Base-by-base conservation (phyloP, 306 rosid species). In the Corylus heterophylla region DNA sequence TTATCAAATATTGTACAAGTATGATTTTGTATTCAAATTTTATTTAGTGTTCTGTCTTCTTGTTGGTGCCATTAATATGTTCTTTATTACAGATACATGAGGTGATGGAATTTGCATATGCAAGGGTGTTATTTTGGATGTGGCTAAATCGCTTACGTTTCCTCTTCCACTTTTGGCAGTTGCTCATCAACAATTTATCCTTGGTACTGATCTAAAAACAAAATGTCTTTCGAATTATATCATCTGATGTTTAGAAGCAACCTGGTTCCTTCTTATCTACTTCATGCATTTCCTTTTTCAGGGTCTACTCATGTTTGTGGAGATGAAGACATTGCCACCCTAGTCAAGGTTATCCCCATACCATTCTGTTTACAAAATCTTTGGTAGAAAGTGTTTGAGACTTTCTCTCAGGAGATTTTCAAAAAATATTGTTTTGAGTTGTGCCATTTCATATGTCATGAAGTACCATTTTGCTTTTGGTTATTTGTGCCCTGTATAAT, bases 111-210 rank as follows among this genome's bases (percentile, higher is more conserved):
- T 78, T 74, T 84, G 78, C 75, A 72, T 82, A 29, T 82, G 89
- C 73, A 64, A 94, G 98, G 92, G 88, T 77, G 62, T 76, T 81
- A 78, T 94, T 82, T 81, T 94, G 93, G 90, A 84, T 85, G 78
- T 77, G 85, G 92, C 97, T 70, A 92, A 92, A 87, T 87, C 89
- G n/a, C 88, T 88, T 66, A 71, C 87, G 25, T 94, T 92, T 88
- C 98, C 98, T 74, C 93, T 91, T 80, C 98, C 90, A 22, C 94
- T 94, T 72, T 82, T 92, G 89, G 94, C 98, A 75, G 81, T 87
- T 81, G 80, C 92, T 77, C 89, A 88, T 89, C 98, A 92, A 74
- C 98, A 92, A 83, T 90, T 92, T 82, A 79, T 91, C 77, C 92
- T 87, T 70, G 98, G 98, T 94, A 91, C 51, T 7, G 6, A 61